These are phyloP conservation scores for Penicillium longicatenatum DNA, from an alignment of 495 filamentous ascomycete genomes.

Conservation along the genomic window DNA sequence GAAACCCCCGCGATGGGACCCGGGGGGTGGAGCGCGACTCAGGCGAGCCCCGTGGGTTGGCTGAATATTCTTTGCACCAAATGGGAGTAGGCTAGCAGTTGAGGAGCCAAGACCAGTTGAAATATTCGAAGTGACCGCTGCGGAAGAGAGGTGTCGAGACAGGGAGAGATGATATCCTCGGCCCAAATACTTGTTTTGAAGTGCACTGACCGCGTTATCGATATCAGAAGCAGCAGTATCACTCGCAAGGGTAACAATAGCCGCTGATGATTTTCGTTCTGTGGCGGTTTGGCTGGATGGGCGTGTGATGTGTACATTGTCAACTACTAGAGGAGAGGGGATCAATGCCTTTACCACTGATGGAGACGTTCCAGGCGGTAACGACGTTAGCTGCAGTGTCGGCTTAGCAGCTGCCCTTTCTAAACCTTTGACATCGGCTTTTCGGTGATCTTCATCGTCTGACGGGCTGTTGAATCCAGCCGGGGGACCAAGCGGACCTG, in stretches of 20 bases:
- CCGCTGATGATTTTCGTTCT: slow-evolving; percentile 76
- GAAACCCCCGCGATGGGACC: slow-evolving; percentile 69
- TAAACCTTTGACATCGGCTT: slow-evolving; percentile 51
- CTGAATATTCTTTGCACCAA: slow-evolving; percentile 77
- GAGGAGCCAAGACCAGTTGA: slow-evolving; percentile 54
- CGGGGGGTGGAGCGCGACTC: slow-evolving; percentile 60
- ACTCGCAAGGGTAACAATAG: slow-evolving; percentile 81
- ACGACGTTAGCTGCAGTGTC: slow-evolving; percentile 72
- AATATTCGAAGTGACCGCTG: slow-evolving; percentile 61
- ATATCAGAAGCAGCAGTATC: slow-evolving; percentile 87
- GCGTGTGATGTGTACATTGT: slow-evolving; percentile 74
- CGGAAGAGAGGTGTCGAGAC: slow-evolving; percentile 82
- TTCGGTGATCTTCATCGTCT: slow-evolving; percentile 55
- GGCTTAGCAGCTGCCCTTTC: slow-evolving; percentile 81
- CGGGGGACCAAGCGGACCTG: slow-evolving; percentile 38
- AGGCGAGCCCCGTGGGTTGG: slow-evolving; percentile 40
- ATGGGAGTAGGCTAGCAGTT: slow-evolving; percentile 64
- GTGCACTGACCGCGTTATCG: slow-evolving; percentile 70
- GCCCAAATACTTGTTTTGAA: slow-evolving; percentile 88
- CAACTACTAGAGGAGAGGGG: slow-evolving; percentile 66
- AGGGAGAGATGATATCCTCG: slow-evolving; percentile 82
- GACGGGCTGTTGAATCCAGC: slow-evolving; percentile 49
- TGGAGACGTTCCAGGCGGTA: slow-evolving; percentile 66
- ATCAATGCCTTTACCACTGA: slow-evolving; percentile 75
- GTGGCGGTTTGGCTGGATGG: slow-evolving; percentile 56